Conservation (phyloP, 192 early-diverging fungal species). For the Backusella mclennaniae region DNA sequence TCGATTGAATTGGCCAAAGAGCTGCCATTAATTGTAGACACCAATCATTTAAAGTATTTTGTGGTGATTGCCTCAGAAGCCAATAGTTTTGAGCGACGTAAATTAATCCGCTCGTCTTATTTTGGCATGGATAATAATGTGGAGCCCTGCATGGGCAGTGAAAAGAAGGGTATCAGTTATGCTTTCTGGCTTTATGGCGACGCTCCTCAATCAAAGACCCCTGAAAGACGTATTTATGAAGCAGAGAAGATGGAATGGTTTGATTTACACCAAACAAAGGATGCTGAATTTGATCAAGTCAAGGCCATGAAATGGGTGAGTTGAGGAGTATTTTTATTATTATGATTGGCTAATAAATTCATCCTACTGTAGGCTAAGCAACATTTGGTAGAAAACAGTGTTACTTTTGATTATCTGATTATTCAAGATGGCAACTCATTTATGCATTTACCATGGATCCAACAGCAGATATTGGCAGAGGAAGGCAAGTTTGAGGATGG, state of each 20-base stretch:
- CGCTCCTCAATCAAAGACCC: conserved; percentile 29
- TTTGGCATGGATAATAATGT: conserved; percentile 56
- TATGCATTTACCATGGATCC: conserved; percentile 30
- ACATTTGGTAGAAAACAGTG: conserved; percentile 1
- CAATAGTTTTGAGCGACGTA: conserved; percentile 38
- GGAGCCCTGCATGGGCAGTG: conserved; percentile 47
- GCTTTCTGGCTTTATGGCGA: conserved; percentile 45
- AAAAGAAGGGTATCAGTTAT: conserved; percentile 35
- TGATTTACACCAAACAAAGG: conserved; percentile 35
- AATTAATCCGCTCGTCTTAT: conserved; percentile 47
- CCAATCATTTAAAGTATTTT: conserved; percentile 45
- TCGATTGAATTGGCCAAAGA: neutral
- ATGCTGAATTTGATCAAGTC: conserved; percentile 12
- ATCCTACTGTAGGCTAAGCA: conserved; percentile 20
- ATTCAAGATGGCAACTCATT: conserved; percentile 35
- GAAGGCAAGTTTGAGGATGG: neutral
- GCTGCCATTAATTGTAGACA: conserved; percentile 24
- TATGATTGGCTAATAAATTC: neutral
- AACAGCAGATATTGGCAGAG: conserved; percentile 17
- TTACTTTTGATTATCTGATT: conserved; percentile 47
- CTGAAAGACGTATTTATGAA: conserved; percentile 33
- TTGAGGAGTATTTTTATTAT: neutral
- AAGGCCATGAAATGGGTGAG: conserved; percentile 31
- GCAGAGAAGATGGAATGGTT: conserved; percentile 56
- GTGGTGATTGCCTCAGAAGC: conserved; percentile 47